Evolutionary conservation across 495 filamentous ascomycete species (phyloP).

Genomic region (Astrothelium subdiscretum): DNA sequence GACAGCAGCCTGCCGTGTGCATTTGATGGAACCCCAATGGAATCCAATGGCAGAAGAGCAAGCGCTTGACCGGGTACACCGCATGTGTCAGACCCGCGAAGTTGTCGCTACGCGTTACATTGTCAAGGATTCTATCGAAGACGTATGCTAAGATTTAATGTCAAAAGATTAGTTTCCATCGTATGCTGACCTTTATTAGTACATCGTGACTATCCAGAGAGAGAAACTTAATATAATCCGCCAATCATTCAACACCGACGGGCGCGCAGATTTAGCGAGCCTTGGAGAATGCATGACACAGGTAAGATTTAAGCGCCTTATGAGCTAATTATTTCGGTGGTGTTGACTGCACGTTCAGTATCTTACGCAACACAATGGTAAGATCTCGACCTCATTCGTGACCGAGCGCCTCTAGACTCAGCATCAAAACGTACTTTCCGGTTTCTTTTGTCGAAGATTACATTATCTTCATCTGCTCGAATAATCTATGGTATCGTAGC

Average conservation of each 20-base stretch:
- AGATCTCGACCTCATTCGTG: no score
- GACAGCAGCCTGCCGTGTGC: slow-evolving; percentile 16
- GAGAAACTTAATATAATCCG: slow-evolving; percentile 48
- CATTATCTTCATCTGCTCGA: no score
- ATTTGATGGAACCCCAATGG: slow-evolving; percentile 24
- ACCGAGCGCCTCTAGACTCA: no score
- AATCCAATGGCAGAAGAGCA: slow-evolving; percentile 25
- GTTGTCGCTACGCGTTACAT: slow-evolving; percentile 17
- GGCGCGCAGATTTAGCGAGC: not conserved
- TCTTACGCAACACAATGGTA: not conserved
- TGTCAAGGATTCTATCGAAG: slow-evolving; percentile 16
- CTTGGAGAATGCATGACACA: not conserved
- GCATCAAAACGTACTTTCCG: no score
- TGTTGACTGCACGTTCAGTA: not conserved
- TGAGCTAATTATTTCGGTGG: not conserved
- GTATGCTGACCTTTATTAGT: no score
- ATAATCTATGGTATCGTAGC: no score
- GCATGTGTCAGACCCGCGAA: slow-evolving; percentile 19
- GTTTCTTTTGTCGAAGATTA: no score
- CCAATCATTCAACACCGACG: not conserved
- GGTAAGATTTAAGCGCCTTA: not conserved
- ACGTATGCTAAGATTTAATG: slow-evolving; percentile 7
- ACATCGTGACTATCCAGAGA: slow-evolving; percentile 74
- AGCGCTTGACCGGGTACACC: slow-evolving; percentile 22
- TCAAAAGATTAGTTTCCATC: no score